Evolutionary conservation across 345 rosid species (phyloP), one percentile per base, ranked within the genome.

Genomic region (Euphorbia lathyris): DNA sequence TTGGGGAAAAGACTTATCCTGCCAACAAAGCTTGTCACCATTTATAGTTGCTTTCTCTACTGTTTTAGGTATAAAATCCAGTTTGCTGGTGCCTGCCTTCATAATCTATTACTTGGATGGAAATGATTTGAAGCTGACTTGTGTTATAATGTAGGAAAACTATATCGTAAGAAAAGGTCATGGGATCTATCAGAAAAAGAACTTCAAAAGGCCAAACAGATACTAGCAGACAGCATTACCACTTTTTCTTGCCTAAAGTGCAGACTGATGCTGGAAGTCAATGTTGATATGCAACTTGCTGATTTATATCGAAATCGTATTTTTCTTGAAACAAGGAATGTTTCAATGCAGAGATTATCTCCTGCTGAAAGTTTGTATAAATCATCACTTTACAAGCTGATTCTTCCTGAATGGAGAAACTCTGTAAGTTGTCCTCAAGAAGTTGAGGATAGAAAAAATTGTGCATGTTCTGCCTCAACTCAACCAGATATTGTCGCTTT

Each of bases 1-100:
- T n/a, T 92, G 90, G 97, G 99, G 99, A 59, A 88, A 86, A 82
- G 82, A 73, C 68, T 83, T 95, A 80, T 83, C 97, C 36, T 78
- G 65, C 73, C 79, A 71, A 20, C 93, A 83, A 69, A 76, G 77
- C 76, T 75, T 95, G 77, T 81, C 83, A 27, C 83, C 81, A 57
- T 92, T 88, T 82, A 73, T 67, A 51, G 85, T 85, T 77, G 87
- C 90, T 27, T 95, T 92, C 83, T 86, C 88, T 71, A 84, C 91
- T 26, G 82, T 81, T 22, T 81, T 92, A 83, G 99, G 99, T 92
- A 81, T 63, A 73, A 57, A 70, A 42, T 55, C 58, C 52, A 67
- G 12, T 3, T 60, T 32, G 1, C 30, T 29, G 53, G 17, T 25
- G 32, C 23, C 51, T 32, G 23, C 57, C 10, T 3, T 17, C 16